These are phyloP conservation scores for Cladosporium sp. DNA, from an alignment of 2,329 filamentous ascomycete genomes.

Conservation along the genomic window DNA sequence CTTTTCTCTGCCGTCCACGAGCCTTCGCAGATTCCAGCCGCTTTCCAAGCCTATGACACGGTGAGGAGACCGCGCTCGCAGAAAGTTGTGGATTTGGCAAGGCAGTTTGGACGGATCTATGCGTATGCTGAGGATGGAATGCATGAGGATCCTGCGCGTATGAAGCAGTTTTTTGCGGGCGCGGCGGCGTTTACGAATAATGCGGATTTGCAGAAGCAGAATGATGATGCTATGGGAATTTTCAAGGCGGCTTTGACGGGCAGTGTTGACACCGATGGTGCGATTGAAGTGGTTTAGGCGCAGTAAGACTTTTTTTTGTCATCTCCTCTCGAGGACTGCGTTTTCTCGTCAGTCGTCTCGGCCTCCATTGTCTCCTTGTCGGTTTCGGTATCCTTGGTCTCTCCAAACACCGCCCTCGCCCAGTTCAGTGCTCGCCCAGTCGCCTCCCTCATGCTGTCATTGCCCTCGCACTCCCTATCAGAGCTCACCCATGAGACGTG, in stretches of 20 bases:
- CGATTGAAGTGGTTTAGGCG: slow-evolving; percentile 8
- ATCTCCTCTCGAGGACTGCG: too few species aligned
- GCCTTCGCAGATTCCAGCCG: slow-evolving; percentile 19
- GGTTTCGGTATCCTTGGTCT: background rate
- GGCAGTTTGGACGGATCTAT: slow-evolving; percentile 29
- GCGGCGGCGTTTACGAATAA: slow-evolving; percentile 30
- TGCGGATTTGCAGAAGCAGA: slow-evolving; percentile 28
- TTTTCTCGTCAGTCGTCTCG: too few species aligned
- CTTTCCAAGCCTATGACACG: slow-evolving; percentile 26
- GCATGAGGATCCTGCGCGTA: slow-evolving; percentile 26
- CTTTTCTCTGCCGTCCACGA: slow-evolving; percentile 24
- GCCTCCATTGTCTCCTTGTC: background rate
- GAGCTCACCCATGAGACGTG: too few species aligned
- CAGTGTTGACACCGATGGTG: background rate
- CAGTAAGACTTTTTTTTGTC: background rate
- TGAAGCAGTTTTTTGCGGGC: slow-evolving; percentile 29
- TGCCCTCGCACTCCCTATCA: background rate
- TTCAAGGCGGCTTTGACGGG: slow-evolving; percentile 14
- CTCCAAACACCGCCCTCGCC: background rate
- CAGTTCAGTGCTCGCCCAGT: background rate
- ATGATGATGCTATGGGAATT: slow-evolving; percentile 25
- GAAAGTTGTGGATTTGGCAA: slow-evolving; percentile 27
- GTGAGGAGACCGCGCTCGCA: slow-evolving; percentile 27
- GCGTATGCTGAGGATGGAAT: slow-evolving; percentile 26
- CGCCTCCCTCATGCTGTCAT: background rate